These are phyloP conservation scores for Phyllosticta paracitricarpa DNA, from an alignment of 2,329 filamentous ascomycete genomes.

Conservation along the genomic window DNA sequence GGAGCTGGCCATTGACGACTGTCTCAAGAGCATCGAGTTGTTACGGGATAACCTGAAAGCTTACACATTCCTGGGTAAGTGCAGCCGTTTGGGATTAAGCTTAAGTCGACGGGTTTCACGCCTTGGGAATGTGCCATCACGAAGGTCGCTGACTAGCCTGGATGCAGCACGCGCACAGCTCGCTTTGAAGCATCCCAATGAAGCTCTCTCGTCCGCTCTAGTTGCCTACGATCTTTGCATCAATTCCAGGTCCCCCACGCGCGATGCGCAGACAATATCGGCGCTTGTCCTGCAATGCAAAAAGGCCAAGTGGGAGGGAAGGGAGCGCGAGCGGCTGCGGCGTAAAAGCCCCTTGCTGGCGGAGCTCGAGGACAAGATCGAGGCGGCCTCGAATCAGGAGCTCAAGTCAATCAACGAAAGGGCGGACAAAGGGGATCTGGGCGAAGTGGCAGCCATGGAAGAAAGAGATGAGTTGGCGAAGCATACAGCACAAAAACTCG, in stretches of 20 bases:
- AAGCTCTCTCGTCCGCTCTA: slow-evolving; percentile 60
- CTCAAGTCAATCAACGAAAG: slow-evolving; percentile 30
- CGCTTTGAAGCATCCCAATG: slow-evolving; percentile 59
- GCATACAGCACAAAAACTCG: slow-evolving; percentile 31
- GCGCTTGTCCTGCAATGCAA: slow-evolving; percentile 68
- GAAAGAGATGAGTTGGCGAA: slow-evolving; percentile 38
- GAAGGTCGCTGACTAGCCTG: background rate
- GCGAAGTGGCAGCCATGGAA: slow-evolving; percentile 34
- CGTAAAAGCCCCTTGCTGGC: slow-evolving; percentile 49
- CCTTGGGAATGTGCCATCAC: background rate
- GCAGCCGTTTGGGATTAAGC: background rate
- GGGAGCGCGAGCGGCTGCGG: slow-evolving; percentile 52
- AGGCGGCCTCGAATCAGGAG: slow-evolving; percentile 24
- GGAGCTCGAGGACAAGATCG: slow-evolving; percentile 43
- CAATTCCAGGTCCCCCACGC: slow-evolving; percentile 45
- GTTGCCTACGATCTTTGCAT: slow-evolving; percentile 64
- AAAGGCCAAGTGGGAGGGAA: slow-evolving; percentile 73
- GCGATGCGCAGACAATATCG: slow-evolving; percentile 61
- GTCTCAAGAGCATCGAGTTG: slow-evolving; percentile 62
- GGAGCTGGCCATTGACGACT: slow-evolving; percentile 68
- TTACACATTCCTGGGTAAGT: slow-evolving; percentile 57
- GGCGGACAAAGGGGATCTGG: slow-evolving; percentile 27
- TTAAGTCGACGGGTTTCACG: background rate
- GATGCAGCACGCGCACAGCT: slow-evolving; percentile 63
- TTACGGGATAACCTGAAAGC: slow-evolving; percentile 65